A percentile compares a stretch with the other conserved stretches of the same genome.
These are phyloP conservation scores for Mortierella sp. DNA, from an alignment of 371 early-diverging fungal species.

Conservation along the genomic window DNA sequence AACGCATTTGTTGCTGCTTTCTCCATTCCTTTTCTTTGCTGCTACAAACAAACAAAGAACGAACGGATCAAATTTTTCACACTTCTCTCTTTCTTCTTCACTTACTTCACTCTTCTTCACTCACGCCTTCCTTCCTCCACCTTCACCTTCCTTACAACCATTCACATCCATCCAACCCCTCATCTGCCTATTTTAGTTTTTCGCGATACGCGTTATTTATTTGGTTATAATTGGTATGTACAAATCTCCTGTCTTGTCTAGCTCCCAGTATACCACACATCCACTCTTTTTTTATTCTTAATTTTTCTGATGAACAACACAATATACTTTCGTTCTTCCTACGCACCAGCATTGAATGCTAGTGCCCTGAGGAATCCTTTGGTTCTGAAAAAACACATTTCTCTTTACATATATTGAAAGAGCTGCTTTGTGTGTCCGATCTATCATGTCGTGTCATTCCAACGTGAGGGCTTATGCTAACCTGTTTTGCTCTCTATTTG, in stretches of 20 bases:
- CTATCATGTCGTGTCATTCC: no score
- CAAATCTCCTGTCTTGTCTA: background rate
- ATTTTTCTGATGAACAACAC: conserved; percentile 44
- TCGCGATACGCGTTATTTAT: background rate
- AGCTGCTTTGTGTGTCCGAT: background rate
- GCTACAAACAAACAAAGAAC: background rate
- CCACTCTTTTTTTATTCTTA: background rate
- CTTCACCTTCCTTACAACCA: background rate
- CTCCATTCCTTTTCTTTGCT: background rate
- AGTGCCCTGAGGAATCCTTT: conserved; percentile 46
- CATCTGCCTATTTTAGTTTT: background rate
- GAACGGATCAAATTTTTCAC: background rate
- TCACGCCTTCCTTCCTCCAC: background rate
- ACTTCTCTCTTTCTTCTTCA: background rate
- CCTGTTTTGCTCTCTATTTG: background rate
- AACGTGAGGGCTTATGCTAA: background rate
- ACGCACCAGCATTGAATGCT: conserved; percentile 47
- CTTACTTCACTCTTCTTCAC: background rate
- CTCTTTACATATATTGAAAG: background rate
- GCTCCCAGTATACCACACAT: background rate
- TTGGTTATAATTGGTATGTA: background rate
- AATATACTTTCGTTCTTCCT: conserved; percentile 58
- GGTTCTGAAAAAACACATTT: conserved; percentile 22
- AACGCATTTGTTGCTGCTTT: background rate
- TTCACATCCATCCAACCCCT: background rate